These are phyloP conservation scores for Hymenoscyphus albidus DNA, from an alignment of 2,329 filamentous ascomycete species.

Conservation along the genomic window DNA sequence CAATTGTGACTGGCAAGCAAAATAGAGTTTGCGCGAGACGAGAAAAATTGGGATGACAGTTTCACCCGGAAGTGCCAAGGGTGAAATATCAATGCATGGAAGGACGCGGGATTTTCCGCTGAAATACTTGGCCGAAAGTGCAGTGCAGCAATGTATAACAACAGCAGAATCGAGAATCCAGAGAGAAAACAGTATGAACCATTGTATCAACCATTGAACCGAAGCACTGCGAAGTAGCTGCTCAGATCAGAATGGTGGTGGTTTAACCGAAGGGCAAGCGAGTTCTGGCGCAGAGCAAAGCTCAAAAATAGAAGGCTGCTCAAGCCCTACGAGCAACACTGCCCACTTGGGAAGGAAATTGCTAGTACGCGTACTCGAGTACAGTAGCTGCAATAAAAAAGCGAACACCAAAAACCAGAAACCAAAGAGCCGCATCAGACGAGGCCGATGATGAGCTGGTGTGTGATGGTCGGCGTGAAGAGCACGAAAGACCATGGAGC, in stretches of 20 bases:
- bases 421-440: background rate
- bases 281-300: background rate
- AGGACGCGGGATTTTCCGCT: background rate
- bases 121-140: background rate
- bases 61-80: background rate
- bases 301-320: background rate
- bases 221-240: no score
- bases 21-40: background rate
- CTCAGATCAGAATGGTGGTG: background rate
- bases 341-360: background rate
- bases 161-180: background rate
- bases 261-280: background rate
- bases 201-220: background rate
- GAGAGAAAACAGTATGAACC: background rate
- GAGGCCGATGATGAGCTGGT: background rate
- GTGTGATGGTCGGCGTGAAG: background rate
- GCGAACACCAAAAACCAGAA: background rate
- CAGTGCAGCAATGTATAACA: background rate
- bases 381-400: background rate
- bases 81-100: background rate
- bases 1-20: background rate
- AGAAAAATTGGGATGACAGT: background rate
- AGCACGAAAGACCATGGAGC: background rate
- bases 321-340: background rate
- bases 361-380: background rate